These are phyloP conservation scores for Septoria petroselini DNA, from an alignment of 2,329 filamentous ascomycete species.

Conservation along the genomic window DNA sequence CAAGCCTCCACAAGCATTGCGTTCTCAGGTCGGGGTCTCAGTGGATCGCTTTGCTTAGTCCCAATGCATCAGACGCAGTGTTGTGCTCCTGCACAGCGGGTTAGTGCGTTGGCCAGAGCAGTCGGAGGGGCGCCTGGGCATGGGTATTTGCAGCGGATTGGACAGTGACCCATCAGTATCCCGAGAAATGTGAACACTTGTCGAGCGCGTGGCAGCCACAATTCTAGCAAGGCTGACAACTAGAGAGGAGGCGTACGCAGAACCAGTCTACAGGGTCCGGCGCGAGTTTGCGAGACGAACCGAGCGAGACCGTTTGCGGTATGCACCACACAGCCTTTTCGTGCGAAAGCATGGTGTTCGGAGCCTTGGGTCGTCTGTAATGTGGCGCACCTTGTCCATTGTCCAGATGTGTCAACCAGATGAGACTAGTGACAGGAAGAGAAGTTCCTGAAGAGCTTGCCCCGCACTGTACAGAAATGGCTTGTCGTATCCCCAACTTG, in stretches of 20 bases:
- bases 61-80: not conserved
- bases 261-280: conserved; percentile 1
- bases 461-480: no score
- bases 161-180: conserved; percentile 9
- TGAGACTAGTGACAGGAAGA: not conserved
- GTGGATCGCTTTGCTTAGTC: conserved; percentile 1
- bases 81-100: conserved; percentile 5
- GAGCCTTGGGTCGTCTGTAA: conserved; percentile 1
- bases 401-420: not conserved
- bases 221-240: conserved; percentile 13
- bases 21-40: not conserved
- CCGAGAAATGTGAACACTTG: conserved; percentile 6
- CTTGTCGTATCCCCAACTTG: no score
- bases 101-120: conserved; percentile 17
- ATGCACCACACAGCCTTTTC: conserved; percentile 12
- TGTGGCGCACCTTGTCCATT: conserved; percentile 8
- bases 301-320: conserved; percentile 4
- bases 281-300: conserved; percentile 14
- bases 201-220: conserved; percentile 11
- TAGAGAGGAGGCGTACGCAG: not conserved
- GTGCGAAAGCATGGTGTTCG: conserved; percentile 1
- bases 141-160: conserved; percentile 7
- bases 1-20: conserved; percentile 16
- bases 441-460: no score
- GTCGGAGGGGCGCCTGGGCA: conserved; percentile 5